phyloP scores from a whole-genome alignment of 306 rosid species.

The Sechiopsis laciniata region DNA sequence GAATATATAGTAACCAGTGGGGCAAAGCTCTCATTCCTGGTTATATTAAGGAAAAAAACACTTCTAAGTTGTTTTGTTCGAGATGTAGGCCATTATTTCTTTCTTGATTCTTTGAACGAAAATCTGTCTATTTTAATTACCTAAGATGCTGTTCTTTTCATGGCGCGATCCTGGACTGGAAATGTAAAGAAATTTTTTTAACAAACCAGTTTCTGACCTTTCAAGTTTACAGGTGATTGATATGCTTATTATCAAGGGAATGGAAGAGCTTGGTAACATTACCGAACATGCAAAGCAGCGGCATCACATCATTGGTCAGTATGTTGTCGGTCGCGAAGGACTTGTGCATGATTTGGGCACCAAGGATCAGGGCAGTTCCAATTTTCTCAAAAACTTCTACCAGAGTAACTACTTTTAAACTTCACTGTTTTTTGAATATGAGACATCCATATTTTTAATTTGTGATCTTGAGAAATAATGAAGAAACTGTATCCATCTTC shows the following conservation, averaged over 20 bases:
- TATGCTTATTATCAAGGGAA: conserved; percentile 82
- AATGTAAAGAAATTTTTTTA: conserved; percentile 12
- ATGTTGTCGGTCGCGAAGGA: conserved; percentile 57
- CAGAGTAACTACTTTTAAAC: conserved; percentile 67
- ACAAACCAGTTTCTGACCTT: conserved; percentile 23
- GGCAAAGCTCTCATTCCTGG: too few species aligned
- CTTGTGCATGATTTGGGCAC: conserved; percentile 52
- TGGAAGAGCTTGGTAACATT: conserved; percentile 74
- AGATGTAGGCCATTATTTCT: neutral
- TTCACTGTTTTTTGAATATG: conserved; percentile 16
- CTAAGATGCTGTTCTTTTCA: neutral
- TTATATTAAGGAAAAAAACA: too few species aligned
- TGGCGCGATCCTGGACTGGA: neutral
- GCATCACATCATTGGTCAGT: conserved; percentile 89
- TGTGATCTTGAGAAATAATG: conserved; percentile 34
- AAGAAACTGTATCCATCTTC: conserved; percentile 26
- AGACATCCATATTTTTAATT: conserved; percentile 16
- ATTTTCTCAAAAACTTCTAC: conserved; percentile 73
- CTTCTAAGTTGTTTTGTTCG: neutral
- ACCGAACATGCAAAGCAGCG: conserved; percentile 88
- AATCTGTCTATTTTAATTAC: neutral
- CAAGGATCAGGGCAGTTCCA: conserved; percentile 54
- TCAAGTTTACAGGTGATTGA: conserved; percentile 68
- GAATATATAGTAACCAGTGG: too few species aligned
- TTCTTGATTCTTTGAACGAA: neutral